Base-by-base conservation (phyloP, 2,329 filamentous ascomycete genomes). In the Xylariales sp. region DNA sequence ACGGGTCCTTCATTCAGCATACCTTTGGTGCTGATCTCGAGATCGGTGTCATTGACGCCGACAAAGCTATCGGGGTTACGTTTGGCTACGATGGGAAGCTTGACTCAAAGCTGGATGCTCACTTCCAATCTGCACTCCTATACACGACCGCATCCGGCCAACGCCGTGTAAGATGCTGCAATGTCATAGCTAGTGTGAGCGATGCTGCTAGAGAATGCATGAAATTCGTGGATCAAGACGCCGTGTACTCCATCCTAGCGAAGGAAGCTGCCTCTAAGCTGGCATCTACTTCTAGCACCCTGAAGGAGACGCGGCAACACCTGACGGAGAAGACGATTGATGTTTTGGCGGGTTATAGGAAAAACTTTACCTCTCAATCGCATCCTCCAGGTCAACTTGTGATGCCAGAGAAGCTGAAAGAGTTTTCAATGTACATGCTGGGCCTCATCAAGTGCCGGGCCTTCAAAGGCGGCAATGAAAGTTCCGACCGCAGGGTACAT, bases 61-160 rank as follows among this genome's bases (percentile, higher is more conserved):
- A 98, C 65, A 96, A 96, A 68, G 88, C 91, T 8, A 76, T 98
- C 50, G 86, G 84, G 3, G 87, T 97, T 9, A 84, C 88, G 36
- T 98, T 98, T 62, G 86, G 80, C 54, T 95, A 98, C 62, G 93
- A 98, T 58, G 93, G 93, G 46, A 97, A 97, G 66, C 78, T 98
- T n/a, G 93, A 98, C 63, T 73, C 88, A 4, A 96, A 96, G 65
- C 76, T 97, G 16, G 93, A 98, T 63, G 91, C 91, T 6, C 93
- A 98, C 66, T 98, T 98, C 75, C 93, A 98, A 62, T 88, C 87
- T 16, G 93, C 93, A 2, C 70, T 98, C 3, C 76, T 98, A 2
- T 98, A 98, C 66, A 98, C 93, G 1, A 94, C 91, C 4, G 86
- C 89, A 4, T 83, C 78, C 38, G 93, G 93, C 4, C 82, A 98